Evolutionary conservation across 257 asterid genomes (phyloP).

Genomic region (Fraxinus americana): DNA sequence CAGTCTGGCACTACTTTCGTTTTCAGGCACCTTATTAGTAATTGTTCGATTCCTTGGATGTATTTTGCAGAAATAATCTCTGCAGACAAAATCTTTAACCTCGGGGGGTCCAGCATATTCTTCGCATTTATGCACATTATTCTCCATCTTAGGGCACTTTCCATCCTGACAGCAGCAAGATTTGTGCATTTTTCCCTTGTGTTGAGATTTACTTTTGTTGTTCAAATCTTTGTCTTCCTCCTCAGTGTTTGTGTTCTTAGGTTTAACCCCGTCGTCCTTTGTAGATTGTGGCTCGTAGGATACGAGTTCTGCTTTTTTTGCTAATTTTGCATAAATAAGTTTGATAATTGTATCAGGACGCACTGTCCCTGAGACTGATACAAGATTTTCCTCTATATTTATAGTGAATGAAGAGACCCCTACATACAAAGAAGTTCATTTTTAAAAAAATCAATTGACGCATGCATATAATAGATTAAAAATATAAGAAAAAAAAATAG

Average conservation of each 20-base stretch:
- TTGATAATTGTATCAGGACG: constrained; percentile 22
- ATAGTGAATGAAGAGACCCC: constrained; percentile 10
- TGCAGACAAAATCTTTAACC: constrained; percentile 15
- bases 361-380: constrained; percentile 26
- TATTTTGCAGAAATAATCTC: constrained; percentile 6
- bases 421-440: too few species aligned
- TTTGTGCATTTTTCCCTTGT: constrained; percentile 1
- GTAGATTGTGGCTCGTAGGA: constrained; percentile 1
- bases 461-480: too few species aligned
- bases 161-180: constrained; percentile 22
- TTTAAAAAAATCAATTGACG: too few species aligned
- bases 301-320: constrained; percentile 27
- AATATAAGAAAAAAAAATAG: too few species aligned
- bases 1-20: constrained; percentile 7
- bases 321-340: constrained; percentile 20
- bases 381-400: constrained; percentile 23
- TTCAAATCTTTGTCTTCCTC: not conserved
- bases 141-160: constrained; percentile 23
- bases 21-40: constrained; percentile 13
- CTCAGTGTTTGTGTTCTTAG: not conserved
- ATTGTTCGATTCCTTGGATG: constrained; percentile 26
- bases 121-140: constrained; percentile 33
- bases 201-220: not conserved
- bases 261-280: not conserved
- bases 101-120: constrained; percentile 11